These are phyloP conservation scores for Termitomyces sp. DNA, from an alignment of 768 basidiomycete species.

Conservation along the genomic window DNA sequence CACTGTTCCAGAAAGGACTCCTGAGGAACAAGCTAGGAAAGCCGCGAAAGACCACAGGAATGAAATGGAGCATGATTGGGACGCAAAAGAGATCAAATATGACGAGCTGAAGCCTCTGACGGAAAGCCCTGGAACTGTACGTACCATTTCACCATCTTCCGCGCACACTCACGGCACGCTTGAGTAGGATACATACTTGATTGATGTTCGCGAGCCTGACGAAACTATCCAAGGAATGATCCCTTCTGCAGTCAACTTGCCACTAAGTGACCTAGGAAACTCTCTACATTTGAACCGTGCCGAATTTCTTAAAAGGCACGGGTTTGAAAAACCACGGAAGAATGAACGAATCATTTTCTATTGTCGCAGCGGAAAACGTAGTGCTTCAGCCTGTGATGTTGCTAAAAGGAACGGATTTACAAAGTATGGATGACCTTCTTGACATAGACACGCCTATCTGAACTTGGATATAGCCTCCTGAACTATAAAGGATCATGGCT, in stretches of 20 bases:
- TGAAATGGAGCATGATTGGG: constrained; percentile 68
- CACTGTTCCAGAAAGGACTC: constrained; percentile 17
- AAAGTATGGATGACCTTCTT: constrained; percentile 46
- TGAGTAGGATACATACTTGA: constrained; percentile 59
- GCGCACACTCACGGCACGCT: constrained; percentile 8
- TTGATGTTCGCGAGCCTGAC: constrained; percentile 91
- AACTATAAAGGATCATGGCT: constrained; percentile 90
- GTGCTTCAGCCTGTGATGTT: constrained; percentile 75
- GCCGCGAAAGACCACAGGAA: constrained; percentile 30
- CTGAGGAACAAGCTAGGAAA: constrained; percentile 28
- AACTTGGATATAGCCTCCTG: constrained; percentile 35
- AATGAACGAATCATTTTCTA: constrained; percentile 82
- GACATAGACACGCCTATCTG: neutral
- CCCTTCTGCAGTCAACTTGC: constrained; percentile 87
- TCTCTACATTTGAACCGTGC: constrained; percentile 54
- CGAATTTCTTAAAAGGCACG: constrained; percentile 57
- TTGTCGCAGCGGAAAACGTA: constrained; percentile 85
- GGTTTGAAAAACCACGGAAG: constrained; percentile 69
- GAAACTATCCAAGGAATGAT: constrained; percentile 92
- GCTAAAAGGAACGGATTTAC: constrained; percentile 77
- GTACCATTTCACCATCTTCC: constrained; percentile 9
- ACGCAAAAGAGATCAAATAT: constrained; percentile 65
- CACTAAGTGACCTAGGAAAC: constrained; percentile 69
- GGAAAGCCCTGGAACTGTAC: constrained; percentile 64
- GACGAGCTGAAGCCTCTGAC: constrained; percentile 80